phyloP scores from a whole-genome alignment of 148 eudicot genomes.

The Rhododendron ovatum region DNA sequence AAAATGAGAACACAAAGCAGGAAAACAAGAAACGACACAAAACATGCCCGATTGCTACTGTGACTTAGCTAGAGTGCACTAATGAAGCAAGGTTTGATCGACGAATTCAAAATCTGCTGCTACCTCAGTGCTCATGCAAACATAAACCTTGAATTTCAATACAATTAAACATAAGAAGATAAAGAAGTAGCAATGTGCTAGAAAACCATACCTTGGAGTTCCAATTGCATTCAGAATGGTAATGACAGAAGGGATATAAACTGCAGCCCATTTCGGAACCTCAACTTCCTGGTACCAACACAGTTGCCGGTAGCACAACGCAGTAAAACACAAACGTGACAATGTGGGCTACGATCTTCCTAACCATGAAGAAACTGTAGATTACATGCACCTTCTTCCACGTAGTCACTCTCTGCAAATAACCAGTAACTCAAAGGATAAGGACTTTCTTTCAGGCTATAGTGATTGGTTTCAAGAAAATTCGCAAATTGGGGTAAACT shows the following conservation, averaged over 20 bases:
- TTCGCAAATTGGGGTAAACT: background rate
- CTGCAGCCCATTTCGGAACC: slow-evolving; percentile 42
- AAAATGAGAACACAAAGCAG: background rate
- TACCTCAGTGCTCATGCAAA: background rate
- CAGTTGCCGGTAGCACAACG: slow-evolving; percentile 46
- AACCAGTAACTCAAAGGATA: background rate
- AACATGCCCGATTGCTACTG: background rate
- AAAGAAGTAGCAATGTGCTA: background rate
- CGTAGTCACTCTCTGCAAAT: slow-evolving; percentile 38
- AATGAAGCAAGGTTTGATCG: background rate
- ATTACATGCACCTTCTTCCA: slow-evolving; percentile 58
- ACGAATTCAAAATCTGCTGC: background rate
- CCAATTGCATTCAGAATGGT: slow-evolving; percentile 57
- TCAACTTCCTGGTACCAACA: slow-evolving; percentile 42
- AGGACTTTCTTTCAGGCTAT: background rate
- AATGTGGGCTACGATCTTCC: slow-evolving; percentile 49
- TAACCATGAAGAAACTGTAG: slow-evolving; percentile 54
- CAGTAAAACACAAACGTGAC: slow-evolving; percentile 51
- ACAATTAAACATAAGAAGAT: background rate
- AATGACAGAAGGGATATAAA: slow-evolving; percentile 43
- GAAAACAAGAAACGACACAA: background rate
- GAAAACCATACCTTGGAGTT: slow-evolving; percentile 40
- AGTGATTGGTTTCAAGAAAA: background rate
- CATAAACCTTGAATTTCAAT: background rate
- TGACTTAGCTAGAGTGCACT: background rate